phyloP scores from a whole-genome alignment of 148 eudicot genomes.

The Cornus controversa region DNA sequence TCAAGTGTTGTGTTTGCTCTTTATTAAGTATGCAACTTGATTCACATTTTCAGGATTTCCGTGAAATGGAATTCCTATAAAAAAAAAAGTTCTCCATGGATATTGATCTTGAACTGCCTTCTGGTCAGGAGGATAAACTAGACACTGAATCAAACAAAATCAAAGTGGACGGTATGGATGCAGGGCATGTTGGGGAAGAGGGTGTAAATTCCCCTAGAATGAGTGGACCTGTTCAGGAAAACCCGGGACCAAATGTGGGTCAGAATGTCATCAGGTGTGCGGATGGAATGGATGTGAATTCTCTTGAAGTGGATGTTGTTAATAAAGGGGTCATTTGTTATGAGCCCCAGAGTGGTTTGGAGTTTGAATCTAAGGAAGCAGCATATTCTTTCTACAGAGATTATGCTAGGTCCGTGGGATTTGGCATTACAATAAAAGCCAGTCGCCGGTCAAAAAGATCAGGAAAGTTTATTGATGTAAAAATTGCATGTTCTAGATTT shows the following conservation, averaged over 20 bases:
- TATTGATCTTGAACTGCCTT: slow-evolving; percentile 2
- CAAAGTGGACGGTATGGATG: neutral
- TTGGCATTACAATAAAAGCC: slow-evolving; percentile 24
- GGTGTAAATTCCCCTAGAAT: neutral
- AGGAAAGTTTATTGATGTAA: too few species aligned
- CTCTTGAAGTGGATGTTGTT: neutral
- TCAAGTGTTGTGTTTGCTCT: too few species aligned
- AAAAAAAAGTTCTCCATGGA: neutral
- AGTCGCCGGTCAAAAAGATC: too few species aligned
- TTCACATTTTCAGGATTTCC: neutral
- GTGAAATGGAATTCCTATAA: neutral
- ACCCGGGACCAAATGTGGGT: neutral
- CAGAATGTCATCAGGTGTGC: too few species aligned
- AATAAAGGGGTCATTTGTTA: slow-evolving; percentile 1
- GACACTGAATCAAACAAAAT: neutral
- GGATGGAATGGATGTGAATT: neutral
- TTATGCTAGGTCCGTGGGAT: slow-evolving; percentile 29
- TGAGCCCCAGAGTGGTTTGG: slow-evolving; percentile 22
- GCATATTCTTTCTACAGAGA: slow-evolving; percentile 32
- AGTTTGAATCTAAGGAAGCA: slow-evolving; percentile 32
- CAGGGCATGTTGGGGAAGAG: neutral
- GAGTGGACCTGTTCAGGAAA: neutral
- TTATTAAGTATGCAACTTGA: too few species aligned
- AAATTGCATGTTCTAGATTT: too few species aligned
- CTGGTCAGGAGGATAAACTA: neutral